A percentile compares a stretch with the other conserved stretches of the same genome.
phyloP scores from a whole-genome alignment of 257 asterid genomes.

The Gentiana straminea region DNA sequence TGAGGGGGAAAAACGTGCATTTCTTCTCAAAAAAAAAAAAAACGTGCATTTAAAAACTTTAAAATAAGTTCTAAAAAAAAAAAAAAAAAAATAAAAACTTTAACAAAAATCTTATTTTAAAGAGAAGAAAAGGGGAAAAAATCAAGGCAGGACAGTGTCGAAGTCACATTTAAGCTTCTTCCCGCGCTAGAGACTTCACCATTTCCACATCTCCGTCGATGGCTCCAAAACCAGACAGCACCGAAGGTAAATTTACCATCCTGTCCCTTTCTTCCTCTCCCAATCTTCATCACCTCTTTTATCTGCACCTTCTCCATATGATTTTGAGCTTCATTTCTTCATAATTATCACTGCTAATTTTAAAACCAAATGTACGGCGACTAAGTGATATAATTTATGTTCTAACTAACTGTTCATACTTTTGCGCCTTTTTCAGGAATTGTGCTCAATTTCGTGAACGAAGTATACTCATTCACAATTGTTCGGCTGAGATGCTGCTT shows the following conservation, averaged over 20 bases:
- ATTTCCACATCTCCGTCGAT: slow-evolving; percentile 21
- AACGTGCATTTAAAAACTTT: too few species aligned
- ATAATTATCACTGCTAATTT: background rate
- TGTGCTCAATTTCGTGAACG: slow-evolving; percentile 87
- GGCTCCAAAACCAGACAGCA: slow-evolving; percentile 83
- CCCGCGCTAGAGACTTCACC: background rate
- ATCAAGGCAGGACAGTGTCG: too few species aligned
- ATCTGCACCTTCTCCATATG: background rate
- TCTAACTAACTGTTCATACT: slow-evolving; percentile 3
- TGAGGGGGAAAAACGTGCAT: too few species aligned
- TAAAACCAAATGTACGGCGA: background rate
- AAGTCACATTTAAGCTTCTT: background rate
- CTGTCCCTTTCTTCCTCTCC: background rate
- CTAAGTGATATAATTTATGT: background rate
- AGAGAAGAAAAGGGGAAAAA: too few species aligned
- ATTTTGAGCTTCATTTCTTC: background rate
- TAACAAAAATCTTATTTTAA: too few species aligned
- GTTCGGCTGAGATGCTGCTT: too few species aligned
- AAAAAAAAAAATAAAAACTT: too few species aligned
- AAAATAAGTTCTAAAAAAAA: too few species aligned
- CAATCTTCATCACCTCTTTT: background rate
- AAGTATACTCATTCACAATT: too few species aligned
- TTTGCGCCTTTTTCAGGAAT: slow-evolving; percentile 35
- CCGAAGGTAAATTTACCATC: slow-evolving; percentile 47
- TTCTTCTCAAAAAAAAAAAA: too few species aligned